Base-by-base conservation (phyloP, 2,329 filamentous ascomycete species). In the Phaeosphaeriaceae sp. region DNA sequence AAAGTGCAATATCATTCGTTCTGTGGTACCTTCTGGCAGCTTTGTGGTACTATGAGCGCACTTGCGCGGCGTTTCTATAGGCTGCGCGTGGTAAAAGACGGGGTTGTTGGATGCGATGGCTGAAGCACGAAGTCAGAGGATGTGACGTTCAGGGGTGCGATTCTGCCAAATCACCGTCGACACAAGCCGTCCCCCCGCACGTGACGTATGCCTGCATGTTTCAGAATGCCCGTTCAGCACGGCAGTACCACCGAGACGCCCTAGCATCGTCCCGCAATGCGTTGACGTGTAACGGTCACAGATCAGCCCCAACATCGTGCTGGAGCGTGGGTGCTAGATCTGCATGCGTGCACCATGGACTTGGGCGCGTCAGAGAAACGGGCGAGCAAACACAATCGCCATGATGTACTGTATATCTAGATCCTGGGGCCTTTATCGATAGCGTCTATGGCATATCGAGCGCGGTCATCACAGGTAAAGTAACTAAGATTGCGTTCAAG, bases 281-380 rank as follows among this genome's bases (percentile, higher is more conserved):
- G 62, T 62, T 68, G 63, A 62, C 58, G 61, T 66, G 58, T 68
- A 57, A 63, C 57, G 60, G 60, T 58, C 56, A 46, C 41, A 46
- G 58, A 58, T 59, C 55, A 58, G 47, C 63, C 46, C 46, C 11
- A 48, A 52, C 42, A 25, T 57, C 41, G 52, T 48, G 54, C 44
- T 54, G 56, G 51, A 57, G 54, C 56, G 45, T 54, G 56, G 48
- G 51, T 27, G 27, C 58, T 54, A 62, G 52, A 55, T 53, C 49
- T 53, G 21, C 58, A 52, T 31, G 48, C 52, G 46, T 44, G 51
- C 55, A 24, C 54, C 45, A 40, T 57, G 33, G 20, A 44, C 15
- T 44, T 11, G 41, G 54, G 15, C 42, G 24, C n/a, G 40, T n/a
- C 51, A 45, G 45, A 53, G 56, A 45, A 24, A 48, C 22, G 31